These are phyloP conservation scores for Pouteria glomerata DNA, from an alignment of 148 eudicot genomes.

Conservation along the genomic window DNA sequence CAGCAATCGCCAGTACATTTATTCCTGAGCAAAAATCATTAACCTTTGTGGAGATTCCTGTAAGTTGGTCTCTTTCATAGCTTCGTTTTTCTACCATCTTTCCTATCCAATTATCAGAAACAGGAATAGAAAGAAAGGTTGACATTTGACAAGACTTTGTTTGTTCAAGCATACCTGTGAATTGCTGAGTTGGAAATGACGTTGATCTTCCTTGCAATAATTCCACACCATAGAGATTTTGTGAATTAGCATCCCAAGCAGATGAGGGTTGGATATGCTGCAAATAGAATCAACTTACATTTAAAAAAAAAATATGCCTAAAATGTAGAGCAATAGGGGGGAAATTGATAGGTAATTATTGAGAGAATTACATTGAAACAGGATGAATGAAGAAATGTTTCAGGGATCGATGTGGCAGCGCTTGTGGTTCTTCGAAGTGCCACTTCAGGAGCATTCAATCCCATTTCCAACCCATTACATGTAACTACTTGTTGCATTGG, in stretches of 20 bases:
- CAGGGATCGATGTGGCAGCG: slow-evolving; percentile 57
- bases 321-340: not conserved
- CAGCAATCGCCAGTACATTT: no score
- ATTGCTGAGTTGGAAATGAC: slow-evolving; percentile 50
- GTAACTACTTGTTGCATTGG: slow-evolving; percentile 43
- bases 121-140: not conserved
- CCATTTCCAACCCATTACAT: slow-evolving; percentile 41
- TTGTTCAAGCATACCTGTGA: slow-evolving; percentile 54
- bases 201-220: slow-evolving; percentile 61
- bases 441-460: slow-evolving; percentile 35
- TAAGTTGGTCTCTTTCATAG: slow-evolving; percentile 23
- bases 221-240: slow-evolving; percentile 54
- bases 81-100: slow-evolving; percentile 5
- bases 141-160: not conserved
- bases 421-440: slow-evolving; percentile 49
- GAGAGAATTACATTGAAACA: slow-evolving; percentile 56
- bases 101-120: slow-evolving; percentile 3
- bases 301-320: slow-evolving; percentile 6
- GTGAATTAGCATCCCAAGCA: slow-evolving; percentile 73
- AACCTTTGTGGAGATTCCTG: slow-evolving; percentile 3
- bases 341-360: not conserved
- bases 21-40: slow-evolving; percentile 21
- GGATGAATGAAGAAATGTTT: slow-evolving; percentile 52
- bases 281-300: not conserved
- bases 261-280: slow-evolving; percentile 56